Evolutionary conservation across 140 eudicot species (phyloP).

Genomic region (Ambrosia hybrid): DNA sequence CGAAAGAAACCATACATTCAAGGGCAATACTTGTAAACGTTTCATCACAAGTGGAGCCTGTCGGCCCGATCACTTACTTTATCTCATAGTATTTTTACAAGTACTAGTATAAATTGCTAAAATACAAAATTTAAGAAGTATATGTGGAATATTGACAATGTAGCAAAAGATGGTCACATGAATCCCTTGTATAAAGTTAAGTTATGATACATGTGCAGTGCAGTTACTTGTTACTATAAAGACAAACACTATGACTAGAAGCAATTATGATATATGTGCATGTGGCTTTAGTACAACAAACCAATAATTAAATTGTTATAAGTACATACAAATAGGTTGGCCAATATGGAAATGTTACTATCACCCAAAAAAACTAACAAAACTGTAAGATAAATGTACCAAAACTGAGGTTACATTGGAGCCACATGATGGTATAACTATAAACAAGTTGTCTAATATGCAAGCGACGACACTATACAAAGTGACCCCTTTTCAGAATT

Average conservation of each 20-base stretch:
- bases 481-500: no score
- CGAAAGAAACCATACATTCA: no score
- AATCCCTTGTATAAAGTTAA: conserved; percentile 1
- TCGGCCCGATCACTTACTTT: background rate
- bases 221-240: background rate
- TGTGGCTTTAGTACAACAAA: conserved; percentile 10
- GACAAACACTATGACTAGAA: background rate
- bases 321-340: conserved; percentile 2
- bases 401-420: conserved; percentile 5
- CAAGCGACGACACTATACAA: no score
- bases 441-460: background rate
- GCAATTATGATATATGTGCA: background rate
- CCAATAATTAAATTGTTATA: background rate
- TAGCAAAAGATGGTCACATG: conserved; percentile 11
- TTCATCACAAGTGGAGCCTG: conserved; percentile 1
- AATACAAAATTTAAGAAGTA: background rate
- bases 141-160: conserved; percentile 11
- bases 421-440: background rate
- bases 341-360: conserved; percentile 1
- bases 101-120: background rate
- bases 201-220: conserved; percentile 5
- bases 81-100: background rate
- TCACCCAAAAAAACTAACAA: conserved; percentile 5
- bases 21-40: background rate
- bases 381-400: conserved; percentile 5